Base-by-base conservation (phyloP, 306 rosid species). In the Glycyrrhiza uralensis region DNA sequence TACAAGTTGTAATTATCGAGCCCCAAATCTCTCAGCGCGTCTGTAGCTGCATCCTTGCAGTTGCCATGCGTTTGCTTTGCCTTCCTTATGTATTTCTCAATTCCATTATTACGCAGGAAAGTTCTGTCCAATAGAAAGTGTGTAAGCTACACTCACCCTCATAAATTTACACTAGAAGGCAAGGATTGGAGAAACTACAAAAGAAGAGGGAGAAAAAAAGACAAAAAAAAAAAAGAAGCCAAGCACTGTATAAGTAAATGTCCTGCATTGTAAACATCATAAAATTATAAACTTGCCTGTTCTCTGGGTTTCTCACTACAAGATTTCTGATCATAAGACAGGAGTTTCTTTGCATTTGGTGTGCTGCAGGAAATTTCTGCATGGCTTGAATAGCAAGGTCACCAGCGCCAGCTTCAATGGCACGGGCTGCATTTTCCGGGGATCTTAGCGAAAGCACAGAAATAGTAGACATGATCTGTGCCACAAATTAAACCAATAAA, bases 301-400 rank as follows among this genome's bases (percentile, higher is more conserved):
- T 91, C 68, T 87, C 97, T 14, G 83, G 85, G 80, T 89, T 91
- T 72, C 99, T 83, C 17, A 68, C 97, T 30, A 52, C 97, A 8
- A 91, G 92, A 80, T 91, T 94, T 66, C 99, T 88, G 75, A 94
- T 91, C 99, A 94, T 91, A 68, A 86, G 83, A 66, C 97, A 94
- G 4, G 91, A 88, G 50, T 82, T 86, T 72, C 90, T 89, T 79
- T 91, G 99, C 97, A 94, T 69, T 79, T 69, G 96, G 68, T 85
- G 90, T n/a, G 97, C 96, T 1, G 82, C 69, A 17, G 96, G 91
- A 71, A 85, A 91, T 41, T 85, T 86, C 76, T 91, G 80, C 99
- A 94, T 94, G 32, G 97, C 85, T 76, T 89, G 97, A 62, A 91
- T 81, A 5, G 95, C 97, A 68, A 89, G 91, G 78, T 91, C 99